phyloP scores from a whole-genome alignment of 495 filamentous ascomycete genomes.

The Xylaria scruposa region DNA sequence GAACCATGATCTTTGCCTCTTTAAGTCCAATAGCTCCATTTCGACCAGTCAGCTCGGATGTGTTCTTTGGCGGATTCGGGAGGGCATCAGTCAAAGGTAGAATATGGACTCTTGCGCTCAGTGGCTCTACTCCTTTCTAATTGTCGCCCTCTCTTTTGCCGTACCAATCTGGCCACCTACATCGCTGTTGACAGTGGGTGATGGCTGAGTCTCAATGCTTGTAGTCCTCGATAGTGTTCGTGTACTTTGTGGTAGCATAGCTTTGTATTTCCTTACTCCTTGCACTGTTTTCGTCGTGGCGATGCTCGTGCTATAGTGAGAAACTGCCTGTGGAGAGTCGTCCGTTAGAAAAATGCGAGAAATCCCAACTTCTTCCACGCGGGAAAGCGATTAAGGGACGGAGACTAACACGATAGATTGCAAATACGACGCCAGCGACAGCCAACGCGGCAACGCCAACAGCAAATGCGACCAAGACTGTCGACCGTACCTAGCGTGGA shows the following conservation, averaged over 20 bases:
- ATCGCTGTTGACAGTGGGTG: too few relatives aligned
- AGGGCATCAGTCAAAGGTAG: neutral
- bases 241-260: neutral
- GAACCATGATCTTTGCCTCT: neutral
- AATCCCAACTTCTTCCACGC: too few relatives aligned
- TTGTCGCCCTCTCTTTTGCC: too few relatives aligned
- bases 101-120: neutral
- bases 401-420: conserved; percentile 16
- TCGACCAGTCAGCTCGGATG: neutral
- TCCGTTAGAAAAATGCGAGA: neutral
- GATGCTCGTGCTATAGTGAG: neutral
- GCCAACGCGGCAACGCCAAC: neutral
- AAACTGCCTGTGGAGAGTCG: neutral
- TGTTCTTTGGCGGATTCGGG: neutral
- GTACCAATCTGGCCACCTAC: too few relatives aligned
- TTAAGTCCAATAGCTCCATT: neutral
- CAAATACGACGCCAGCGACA: conserved; percentile 14
- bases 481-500: conserved; percentile 24
- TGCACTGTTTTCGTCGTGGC: neutral
- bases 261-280: neutral
- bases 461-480: neutral
- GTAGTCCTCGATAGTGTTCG: neutral
- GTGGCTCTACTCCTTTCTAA: neutral
- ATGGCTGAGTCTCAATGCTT: neutral
- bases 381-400: neutral